Evolutionary conservation across 1,284 basidiomycete species (phyloP), one percentile per base, ranked within the genome.

Genomic region (Tilletiaria anomala): DNA sequence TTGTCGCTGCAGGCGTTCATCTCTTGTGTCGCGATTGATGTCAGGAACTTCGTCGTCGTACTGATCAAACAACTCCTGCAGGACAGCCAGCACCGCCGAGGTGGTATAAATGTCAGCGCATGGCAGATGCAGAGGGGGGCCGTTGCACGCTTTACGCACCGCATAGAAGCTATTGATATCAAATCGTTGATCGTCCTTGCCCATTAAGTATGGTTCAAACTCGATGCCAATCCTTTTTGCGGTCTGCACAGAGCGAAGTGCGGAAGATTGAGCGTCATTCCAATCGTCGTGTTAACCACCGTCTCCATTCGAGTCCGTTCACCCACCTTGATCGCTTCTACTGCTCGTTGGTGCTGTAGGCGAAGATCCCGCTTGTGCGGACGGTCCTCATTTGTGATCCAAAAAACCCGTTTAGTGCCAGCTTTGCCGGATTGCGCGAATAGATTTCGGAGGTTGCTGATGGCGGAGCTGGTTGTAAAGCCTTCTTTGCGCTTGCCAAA

Each of bases 141-240:
- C n/a, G n/a, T n/a, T n/a, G n/a, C n/a, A n/a, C 68, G 67, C 2
- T 68, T 15, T 73, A 68, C 36, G 48, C 48, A 89, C 87, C 17
- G 80, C 79, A 69, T 86, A 97, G 69, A 91, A 94, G 32, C 76
- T 78, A 12, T 75, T 72, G 3, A 81, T 51, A 37, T 40, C 16
- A 40, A 51, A 71, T 40, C 84, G 76, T 38, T 78, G 78, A 5
- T 78, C 75, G 3, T 74, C 70, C 0, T 76, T 76, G 51, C 77
- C 78, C 58, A 97, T 84, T 69, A 96, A 93, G 69, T 89, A 96
- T 0, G 91, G 86, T 57, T 89, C 84, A 37, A 96, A 73, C 5
- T 75, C 76, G 23, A 85, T 79, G 0, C 86, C 26, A 8, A 29
- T 65, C 10, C 82, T 65, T 40, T 79, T 42, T 39, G n/a, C 76